Percentiles rank a stretch among this genome's conserved stretches.
phyloP scores from a whole-genome alignment of 305 asterid species.

The Fraxinus paxiana region DNA sequence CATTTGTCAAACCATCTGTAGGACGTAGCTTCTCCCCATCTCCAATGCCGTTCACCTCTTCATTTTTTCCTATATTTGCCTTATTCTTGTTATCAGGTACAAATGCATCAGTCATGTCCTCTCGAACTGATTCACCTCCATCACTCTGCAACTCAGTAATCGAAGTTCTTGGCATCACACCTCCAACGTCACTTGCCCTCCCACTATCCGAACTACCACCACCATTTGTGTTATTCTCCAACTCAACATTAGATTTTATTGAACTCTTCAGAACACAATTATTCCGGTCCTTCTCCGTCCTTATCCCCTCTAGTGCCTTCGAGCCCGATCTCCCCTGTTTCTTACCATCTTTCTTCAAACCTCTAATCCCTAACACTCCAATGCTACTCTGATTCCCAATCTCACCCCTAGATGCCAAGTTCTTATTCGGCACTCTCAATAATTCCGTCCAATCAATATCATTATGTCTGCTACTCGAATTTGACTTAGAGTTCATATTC shows the following conservation, averaged over 20 bases:
- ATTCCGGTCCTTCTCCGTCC: slow-evolving; percentile 38
- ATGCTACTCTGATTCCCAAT: slow-evolving; percentile 33
- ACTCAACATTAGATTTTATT: slow-evolving; percentile 39
- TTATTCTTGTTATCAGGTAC: slow-evolving; percentile 25
- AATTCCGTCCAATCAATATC: slow-evolving; percentile 95
- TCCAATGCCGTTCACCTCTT: slow-evolving; percentile 29
- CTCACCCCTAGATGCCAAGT: slow-evolving; percentile 27
- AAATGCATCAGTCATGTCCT: slow-evolving; percentile 25
- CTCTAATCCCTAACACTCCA: slow-evolving; percentile 36
- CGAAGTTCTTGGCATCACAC: slow-evolving; percentile 45
- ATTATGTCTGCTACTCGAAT: slow-evolving; percentile 38
- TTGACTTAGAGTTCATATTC: slow-evolving; percentile 38
- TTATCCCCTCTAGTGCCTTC: slow-evolving; percentile 33
- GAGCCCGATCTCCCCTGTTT: slow-evolving; percentile 33
- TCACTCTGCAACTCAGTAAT: slow-evolving; percentile 41
- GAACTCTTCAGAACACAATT: slow-evolving; percentile 37
- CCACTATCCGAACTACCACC: slow-evolving; percentile 26
- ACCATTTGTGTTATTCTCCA: slow-evolving; percentile 41
- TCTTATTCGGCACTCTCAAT: slow-evolving; percentile 62
- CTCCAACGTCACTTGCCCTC: slow-evolving; percentile 37
- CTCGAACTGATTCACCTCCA: slow-evolving; percentile 42
- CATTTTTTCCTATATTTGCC: slow-evolving; percentile 27
- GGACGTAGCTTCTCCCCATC: slow-evolving; percentile 34
- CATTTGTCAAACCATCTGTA: slow-evolving; percentile 24
- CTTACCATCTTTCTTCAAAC: slow-evolving; percentile 45